These are phyloP conservation scores for Carpinus fangiana DNA, from an alignment of 306 rosid genomes.

Conservation along the genomic window DNA sequence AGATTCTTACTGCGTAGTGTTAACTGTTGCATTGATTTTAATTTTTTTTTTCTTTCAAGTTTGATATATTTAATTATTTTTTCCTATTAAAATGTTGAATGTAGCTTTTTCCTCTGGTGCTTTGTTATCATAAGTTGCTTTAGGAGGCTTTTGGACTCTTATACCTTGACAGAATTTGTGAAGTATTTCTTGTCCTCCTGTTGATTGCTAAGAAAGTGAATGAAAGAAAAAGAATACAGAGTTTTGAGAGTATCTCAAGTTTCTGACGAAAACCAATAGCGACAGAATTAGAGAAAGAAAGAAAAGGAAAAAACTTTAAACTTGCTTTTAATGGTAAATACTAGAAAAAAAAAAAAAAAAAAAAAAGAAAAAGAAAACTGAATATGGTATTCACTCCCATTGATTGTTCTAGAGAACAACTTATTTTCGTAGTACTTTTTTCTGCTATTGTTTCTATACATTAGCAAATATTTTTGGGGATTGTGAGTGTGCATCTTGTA, in stretches of 20 bases:
- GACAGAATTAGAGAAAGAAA: not conserved
- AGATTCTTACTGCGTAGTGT: not conserved
- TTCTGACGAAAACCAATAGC: slow-evolving; percentile 1
- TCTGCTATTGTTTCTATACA: not conserved
- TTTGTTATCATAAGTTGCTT: not conserved
- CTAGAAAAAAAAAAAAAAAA: not conserved
- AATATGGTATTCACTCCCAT: not conserved
- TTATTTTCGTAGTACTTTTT: not conserved
- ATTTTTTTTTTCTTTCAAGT: not conserved
- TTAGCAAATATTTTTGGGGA: not conserved
- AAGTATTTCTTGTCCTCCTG: not conserved
- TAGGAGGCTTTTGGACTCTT: slow-evolving; percentile 1
- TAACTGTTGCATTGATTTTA: slow-evolving; percentile 27
- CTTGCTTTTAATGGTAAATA: not conserved
- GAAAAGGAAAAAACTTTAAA: not conserved
- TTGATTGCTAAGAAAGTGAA: slow-evolving; percentile 25
- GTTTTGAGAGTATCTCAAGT: not conserved
- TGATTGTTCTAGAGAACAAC: not conserved
- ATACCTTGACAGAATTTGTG: slow-evolving; percentile 1
- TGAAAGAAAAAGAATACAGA: not conserved
- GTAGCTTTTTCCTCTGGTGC: not conserved
- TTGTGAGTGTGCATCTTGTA: not conserved
- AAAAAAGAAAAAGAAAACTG: not conserved
- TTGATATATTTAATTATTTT: not conserved
- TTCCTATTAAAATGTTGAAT: not conserved